Conservation (phyloP, 2,329 filamentous ascomycete genomes). For the Blastomyces silverae region DNA sequence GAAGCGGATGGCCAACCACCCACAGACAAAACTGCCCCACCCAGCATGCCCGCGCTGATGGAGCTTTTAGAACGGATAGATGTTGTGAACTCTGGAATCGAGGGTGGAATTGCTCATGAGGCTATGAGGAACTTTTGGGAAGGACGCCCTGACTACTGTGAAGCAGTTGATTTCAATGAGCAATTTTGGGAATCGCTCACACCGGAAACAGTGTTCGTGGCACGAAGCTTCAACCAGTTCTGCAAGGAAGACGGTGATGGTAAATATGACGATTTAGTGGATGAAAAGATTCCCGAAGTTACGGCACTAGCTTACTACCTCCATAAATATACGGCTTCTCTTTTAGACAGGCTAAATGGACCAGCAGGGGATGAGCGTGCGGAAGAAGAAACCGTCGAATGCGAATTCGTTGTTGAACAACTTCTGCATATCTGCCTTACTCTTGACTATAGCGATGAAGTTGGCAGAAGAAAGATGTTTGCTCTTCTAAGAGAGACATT, state of each 20-base stretch:
- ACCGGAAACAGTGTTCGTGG: conserved; percentile 83
- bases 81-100: conserved; percentile 79
- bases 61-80: conserved; percentile 93
- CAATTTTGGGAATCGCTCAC: conserved; percentile 46
- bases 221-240: conserved; percentile 89
- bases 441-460: conserved; percentile 95
- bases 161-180: conserved; percentile 41
- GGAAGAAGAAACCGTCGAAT: conserved; percentile 77
- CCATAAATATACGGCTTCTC: conserved; percentile 63
- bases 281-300: conserved; percentile 93
- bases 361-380: conserved; percentile 53
- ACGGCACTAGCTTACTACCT: conserved; percentile 84
- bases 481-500: conserved; percentile 77
- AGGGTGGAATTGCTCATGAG: conserved; percentile 83
- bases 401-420: conserved; percentile 94
- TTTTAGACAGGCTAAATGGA: conserved; percentile 38
- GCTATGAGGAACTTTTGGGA: conserved; percentile 98
- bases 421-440: conserved; percentile 85
- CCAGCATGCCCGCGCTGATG: conserved; percentile 73
- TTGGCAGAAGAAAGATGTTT: conserved; percentile 94
- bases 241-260: conserved; percentile 68
- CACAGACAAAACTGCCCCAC: conserved; percentile 48
- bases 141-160: conserved; percentile 59
- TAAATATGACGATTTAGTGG: conserved; percentile 67
- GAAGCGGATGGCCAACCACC: conserved; percentile 47